These are phyloP conservation scores for Penicillium sp. DNA, from an alignment of 2,329 filamentous ascomycete species.

Conservation along the genomic window DNA sequence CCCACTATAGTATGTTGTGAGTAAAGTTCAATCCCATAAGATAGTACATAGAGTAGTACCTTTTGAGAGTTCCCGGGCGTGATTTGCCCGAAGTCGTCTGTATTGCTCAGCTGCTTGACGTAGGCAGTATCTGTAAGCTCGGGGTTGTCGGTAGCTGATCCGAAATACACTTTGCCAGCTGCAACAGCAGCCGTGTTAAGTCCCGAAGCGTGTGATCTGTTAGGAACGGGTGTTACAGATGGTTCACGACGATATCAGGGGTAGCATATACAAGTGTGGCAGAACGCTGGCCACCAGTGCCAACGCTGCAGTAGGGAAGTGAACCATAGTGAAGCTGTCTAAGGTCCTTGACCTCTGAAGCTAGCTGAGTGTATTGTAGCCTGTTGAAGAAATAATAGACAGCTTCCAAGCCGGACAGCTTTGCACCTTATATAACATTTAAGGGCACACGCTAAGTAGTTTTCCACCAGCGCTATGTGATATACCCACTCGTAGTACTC, in stretches of 20 bases:
- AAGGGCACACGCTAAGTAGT: background rate
- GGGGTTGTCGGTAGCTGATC: slow-evolving; percentile 59
- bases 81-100: slow-evolving; percentile 62
- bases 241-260: background rate
- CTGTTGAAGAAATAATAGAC: no score
- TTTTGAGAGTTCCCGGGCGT: slow-evolving; percentile 64
- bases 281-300: slow-evolving; percentile 22
- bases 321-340: slow-evolving; percentile 17
- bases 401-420: no score
- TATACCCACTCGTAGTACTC: background rate
- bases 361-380: no score
- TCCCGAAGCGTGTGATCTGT: slow-evolving; percentile 23
- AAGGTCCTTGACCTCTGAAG: background rate
- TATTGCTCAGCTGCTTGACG: slow-evolving; percentile 56
- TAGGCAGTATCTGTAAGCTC: slow-evolving; percentile 57
- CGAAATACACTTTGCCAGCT: slow-evolving; percentile 56
- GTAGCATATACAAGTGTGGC: slow-evolving; percentile 19
- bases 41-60: slow-evolving; percentile 14
- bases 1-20: slow-evolving; percentile 48
- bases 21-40: no score
- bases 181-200: slow-evolving; percentile 46
- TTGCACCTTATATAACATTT: no score
- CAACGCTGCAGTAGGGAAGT: slow-evolving; percentile 15
- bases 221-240: no score
- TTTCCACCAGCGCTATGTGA: background rate